Base-by-base conservation (phyloP, 2,329 filamentous ascomycete species). In the Sporothrix mexicana region DNA sequence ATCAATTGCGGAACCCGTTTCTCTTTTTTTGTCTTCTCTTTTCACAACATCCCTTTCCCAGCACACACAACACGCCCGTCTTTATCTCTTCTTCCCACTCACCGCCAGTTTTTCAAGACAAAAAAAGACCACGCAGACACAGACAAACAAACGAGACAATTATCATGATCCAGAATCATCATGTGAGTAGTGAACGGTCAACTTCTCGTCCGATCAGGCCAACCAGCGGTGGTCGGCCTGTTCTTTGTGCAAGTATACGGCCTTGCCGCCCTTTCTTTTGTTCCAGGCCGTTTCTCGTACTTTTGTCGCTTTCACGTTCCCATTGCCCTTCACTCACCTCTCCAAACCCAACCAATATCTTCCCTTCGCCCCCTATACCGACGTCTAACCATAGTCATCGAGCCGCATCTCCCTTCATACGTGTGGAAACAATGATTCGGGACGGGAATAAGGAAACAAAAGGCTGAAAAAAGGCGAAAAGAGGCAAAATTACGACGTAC, bases 1-100 rank as follows among this genome's bases (percentile, higher is more conserved):
- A 69, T 13, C 15, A 41, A 69, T 55, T 43, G 49, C 66, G 66
- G 66, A 51, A 43, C 10, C 30, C 36, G 73, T 30, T 23, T 51
- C 4, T 36, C 30, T 7, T 36, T 36, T 36, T 36, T 36, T 45
- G 0, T 15, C 17, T 13, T 25, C 17, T 30, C 23, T 43, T 36
- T 25, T n/a, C 57, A 9, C 47, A 7, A 51, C n/a, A 7, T 20
- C 41, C 41, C 59, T 36, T 36, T 36, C 30, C 41, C 36, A 61
- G 49, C 8, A 20, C 23, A 25, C 64, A 49, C 64, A 45, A 23
- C 47, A 67, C 51, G 36, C 36, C 25, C 45, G 64, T 51, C 64
- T 66, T 45, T 30, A 15, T 62, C 41, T 62, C 17, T 49, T 30
- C 23, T n/a, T 17, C 17, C 15, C 5, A 23, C 43, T 51, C 64